phyloP scores from a whole-genome alignment of 257 asterid genomes.

The Nyctanthes arbortristis region DNA sequence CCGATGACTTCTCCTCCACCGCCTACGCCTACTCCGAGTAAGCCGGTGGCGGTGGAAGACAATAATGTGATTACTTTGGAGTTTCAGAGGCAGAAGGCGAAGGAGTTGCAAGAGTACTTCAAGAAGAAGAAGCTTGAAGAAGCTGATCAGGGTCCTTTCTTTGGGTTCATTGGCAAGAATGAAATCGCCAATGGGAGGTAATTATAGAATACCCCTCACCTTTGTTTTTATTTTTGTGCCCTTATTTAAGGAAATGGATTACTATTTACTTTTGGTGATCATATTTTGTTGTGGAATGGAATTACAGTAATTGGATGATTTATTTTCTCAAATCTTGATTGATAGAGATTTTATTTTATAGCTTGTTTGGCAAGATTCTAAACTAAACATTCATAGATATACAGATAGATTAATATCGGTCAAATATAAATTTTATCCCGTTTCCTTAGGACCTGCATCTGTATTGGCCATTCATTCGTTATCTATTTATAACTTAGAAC shows the following conservation, averaged over 20 bases:
- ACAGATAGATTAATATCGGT: too few species aligned
- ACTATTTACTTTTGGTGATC: not conserved
- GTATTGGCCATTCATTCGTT: too few species aligned
- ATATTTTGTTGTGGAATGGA: not conserved
- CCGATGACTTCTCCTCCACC: slow-evolving; percentile 35
- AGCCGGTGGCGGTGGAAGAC: slow-evolving; percentile 42
- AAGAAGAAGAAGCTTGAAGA: slow-evolving; percentile 87
- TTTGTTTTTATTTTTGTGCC: not conserved
- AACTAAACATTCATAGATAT: too few species aligned
- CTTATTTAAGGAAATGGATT: not conserved
- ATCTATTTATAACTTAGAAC: too few species aligned
- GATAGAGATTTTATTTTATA: too few species aligned
- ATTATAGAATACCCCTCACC: not conserved
- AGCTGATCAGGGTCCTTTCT: slow-evolving; percentile 88
- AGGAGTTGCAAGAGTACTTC: slow-evolving; percentile 89
- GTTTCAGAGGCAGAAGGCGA: slow-evolving; percentile 96
- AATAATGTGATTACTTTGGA: slow-evolving; percentile 67
- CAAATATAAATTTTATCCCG: too few species aligned
- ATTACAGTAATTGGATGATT: not conserved
- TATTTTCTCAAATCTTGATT: not conserved
- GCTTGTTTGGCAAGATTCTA: too few species aligned
- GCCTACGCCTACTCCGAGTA: slow-evolving; percentile 34
- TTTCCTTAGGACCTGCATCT: too few species aligned
- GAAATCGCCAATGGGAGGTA: slow-evolving; percentile 97
- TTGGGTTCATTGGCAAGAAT: slow-evolving; percentile 88